Base-by-base conservation (phyloP, 345 rosid genomes). In the Eucalyptus lansdowneana region DNA sequence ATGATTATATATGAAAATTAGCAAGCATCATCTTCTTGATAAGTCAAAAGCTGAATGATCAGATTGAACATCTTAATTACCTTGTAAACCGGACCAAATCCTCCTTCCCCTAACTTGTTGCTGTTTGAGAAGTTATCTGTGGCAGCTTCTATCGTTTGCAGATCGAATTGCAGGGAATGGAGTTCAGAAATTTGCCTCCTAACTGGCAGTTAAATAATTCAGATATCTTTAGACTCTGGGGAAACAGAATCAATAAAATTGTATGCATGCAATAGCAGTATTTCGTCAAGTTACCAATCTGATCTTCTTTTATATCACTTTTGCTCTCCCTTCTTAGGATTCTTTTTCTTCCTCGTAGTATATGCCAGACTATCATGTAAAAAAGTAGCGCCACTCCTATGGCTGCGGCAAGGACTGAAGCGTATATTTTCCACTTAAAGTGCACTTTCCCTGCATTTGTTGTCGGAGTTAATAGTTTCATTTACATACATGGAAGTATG, bases 41-140 rank as follows among this genome's bases (percentile, higher is more conserved):
- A 27, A 62, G 31, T 62, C 8, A 29, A 62, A 27, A 62, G 16
- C 8, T 62, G 69, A 62, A 27, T 62, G 34, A 62, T 62, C 69
- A 27, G 34, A 62, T 62, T 62, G 69, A 62, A 13, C 69, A 62
- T 62, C 69, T 62, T 29, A 62, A 62, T 65, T 65, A 65, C 76
- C 76, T 31, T 65, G 37, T 65, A 65, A n/a, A 65, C 76, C 2
- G 76, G 76, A 65, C 76, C 76, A 31, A 65, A 65, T 65, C 76
- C 76, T 7, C 76, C 76, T 65, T 65, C 76, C 76, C 76, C 76
- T 34, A 95, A 81, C 89, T 92, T 93, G 40, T 93, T 93, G 9
- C 90, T 92, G 58, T 93, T 92, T 0, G 69, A 62, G 47, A 86
- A 51, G 6, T 90, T 88, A 19, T 91, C 53, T 14, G 95, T 94